Base-by-base conservation (phyloP, 129 eudicot species). In the Solidago caesia region DNA sequence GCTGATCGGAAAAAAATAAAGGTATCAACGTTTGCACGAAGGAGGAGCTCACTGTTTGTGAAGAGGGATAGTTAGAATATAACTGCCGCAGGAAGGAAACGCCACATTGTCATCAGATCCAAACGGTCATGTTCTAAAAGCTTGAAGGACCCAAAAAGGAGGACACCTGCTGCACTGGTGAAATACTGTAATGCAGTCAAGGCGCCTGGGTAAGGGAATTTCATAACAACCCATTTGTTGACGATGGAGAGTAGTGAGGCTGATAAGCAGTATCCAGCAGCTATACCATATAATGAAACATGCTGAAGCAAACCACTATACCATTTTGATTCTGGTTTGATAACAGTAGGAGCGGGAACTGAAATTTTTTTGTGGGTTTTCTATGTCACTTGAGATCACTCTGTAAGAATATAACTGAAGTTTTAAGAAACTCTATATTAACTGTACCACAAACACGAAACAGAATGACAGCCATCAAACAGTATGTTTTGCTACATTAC, bases 141-240 rank as follows among this genome's bases (percentile, higher is more conserved):
- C 75, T 89, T 83, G 10, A 89, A 85, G 82, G 77, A 71, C 73
- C 97, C 97, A 16, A 84, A 90, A 70, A 90, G 65, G 44, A 90
- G 26, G 26, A 93, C 98, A 4, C 98, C 97, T 14, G 91, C 85
- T 44, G 94, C 91, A 84, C 99, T 95, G 33, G 99, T 95, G 75
- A 95, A 85, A 81, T 95, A 95, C 76, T 95, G 99, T 60, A 91
- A 81, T 6, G 99, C 99, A 21, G 99, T 95, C 74, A 95, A 79
- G 57, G 99, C 97, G 43, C 97, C 99, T 3, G 99, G 99, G 72
- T 95, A 95, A 27, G 97, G 97, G 67, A 95, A 91, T 72, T 87
- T 95, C 97, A 91, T 91, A 46, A 95, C 89, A 48, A 96, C 99
- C 99, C 99, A 95, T 85, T 95, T 95, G 78, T 95, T 95, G 82